Base-by-base conservation (phyloP, 495 filamentous ascomycete genomes). In the Podospora appendiculata region DNA sequence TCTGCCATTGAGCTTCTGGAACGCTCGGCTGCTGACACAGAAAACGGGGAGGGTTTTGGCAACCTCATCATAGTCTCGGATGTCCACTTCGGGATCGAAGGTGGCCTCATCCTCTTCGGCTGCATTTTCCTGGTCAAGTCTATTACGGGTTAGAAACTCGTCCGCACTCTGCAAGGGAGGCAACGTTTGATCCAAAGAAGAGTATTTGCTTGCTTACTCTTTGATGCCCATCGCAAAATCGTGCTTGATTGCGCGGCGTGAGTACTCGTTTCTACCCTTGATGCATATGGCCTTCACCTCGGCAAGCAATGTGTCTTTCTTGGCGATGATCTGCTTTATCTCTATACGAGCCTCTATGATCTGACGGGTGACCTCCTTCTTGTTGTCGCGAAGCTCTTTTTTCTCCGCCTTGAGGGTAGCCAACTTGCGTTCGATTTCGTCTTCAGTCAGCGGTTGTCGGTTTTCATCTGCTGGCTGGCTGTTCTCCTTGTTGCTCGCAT, bases 1-100 rank as follows among this genome's bases (percentile, higher is more conserved):
- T 66, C 18, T 55, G 34, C 47, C 47, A 35, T 19, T 13, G 10
- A 85, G 62, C 52, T 82, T 82, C 58, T 85, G 81, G 57, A 82
- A 86, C 0, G 75, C 81, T 19, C 71, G 64, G 43, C 74, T 76
- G 17, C 75, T 79, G 13, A 84, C 79, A 52, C 82, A 85, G 58
- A 86, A 87, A 3, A 86, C 81, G 0, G 76, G 75, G 4, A 87
- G 66, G 0, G 64, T 63, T 3, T 56, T 61, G 0, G 79, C 80
- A 8, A 85, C 60, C 42, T 78, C 62, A 2, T 74, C 64, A 51
- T 86, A 86, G 54, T 85, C 79, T 12, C 80, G 65, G 17, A 60
- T 35, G 4, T 73, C 70, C 0, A 64, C 51, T 4, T 68, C 62
- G 0, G 74, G 75, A 33, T 68, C 57, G 25, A 57, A 59, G 0